These are phyloP conservation scores for Osmozyma mogii DNA, from an alignment of 805 yeast species.

Conservation along the genomic window DNA sequence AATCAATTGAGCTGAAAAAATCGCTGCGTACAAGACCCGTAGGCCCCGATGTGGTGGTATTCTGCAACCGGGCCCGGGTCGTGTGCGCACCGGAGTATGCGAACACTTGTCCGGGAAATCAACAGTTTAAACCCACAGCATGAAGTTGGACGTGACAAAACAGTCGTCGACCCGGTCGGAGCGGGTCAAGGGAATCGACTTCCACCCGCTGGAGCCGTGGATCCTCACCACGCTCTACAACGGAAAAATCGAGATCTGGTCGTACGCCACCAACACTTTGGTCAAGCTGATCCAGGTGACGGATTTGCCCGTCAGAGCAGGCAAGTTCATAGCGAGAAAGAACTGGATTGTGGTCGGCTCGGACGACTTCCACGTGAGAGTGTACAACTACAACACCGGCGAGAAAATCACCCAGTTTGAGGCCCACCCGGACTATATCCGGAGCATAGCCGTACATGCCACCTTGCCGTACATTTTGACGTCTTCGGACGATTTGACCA, in stretches of 20 bases:
- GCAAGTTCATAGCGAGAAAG: constrained; percentile 89
- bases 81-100: no score
- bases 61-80: no score
- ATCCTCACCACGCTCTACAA: constrained; percentile 83
- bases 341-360: constrained; percentile 96
- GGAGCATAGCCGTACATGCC: constrained; percentile 92
- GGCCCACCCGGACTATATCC: constrained; percentile 95
- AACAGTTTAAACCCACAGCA: no score
- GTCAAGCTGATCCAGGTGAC: constrained; percentile 91
- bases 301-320: constrained; percentile 94
- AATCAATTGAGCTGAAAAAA: no score
- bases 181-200: constrained; percentile 95
- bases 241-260: constrained; percentile 90
- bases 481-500: constrained; percentile 84
- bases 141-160: constrained; percentile 50
- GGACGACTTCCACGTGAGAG: constrained; percentile 91
- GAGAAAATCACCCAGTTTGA: constrained; percentile 93
- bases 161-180: constrained; percentile 87
- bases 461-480: constrained; percentile 83
- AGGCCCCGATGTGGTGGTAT: no score
- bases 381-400: constrained; percentile 90
- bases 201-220: constrained; percentile 99
- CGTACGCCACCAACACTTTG: constrained; percentile 75
- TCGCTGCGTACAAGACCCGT: no score
- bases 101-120: no score